Percentiles rank a stretch among this genome's conserved stretches.
Conservation (phyloP, 1,139 yeast genomes). For the Arxiozyma heterogenica region DNA sequence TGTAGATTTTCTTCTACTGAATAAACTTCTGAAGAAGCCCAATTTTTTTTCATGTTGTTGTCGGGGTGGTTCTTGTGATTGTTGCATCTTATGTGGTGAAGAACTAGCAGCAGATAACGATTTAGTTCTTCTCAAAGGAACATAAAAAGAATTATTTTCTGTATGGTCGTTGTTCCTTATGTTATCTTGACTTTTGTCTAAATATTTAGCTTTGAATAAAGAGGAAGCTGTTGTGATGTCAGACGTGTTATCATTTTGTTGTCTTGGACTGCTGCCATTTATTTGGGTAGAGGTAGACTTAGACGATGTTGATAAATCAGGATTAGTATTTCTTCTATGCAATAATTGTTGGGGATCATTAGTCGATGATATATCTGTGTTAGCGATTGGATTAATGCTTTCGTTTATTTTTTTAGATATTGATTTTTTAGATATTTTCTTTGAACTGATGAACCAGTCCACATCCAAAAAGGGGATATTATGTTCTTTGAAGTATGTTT, state of each 20-base stretch:
- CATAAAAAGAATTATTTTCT: background rate
- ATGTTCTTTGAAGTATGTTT: constrained; percentile 13
- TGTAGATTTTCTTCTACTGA: constrained; percentile 30
- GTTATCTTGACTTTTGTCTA: background rate
- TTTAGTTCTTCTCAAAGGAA: constrained; percentile 23
- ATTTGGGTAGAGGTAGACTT: background rate
- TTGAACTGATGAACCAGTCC: constrained; percentile 14
- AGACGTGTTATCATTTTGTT: background rate
- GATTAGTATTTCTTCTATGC: background rate
- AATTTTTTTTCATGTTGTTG: constrained; percentile 21
- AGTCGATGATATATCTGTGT: background rate
- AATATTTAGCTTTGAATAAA: constrained; percentile 1
- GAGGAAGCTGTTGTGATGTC: background rate
- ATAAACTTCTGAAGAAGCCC: constrained; percentile 33
- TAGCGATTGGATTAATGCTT: background rate
- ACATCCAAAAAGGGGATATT: constrained; percentile 13
- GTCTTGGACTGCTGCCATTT: background rate
- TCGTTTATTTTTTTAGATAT: background rate
- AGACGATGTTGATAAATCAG: background rate
- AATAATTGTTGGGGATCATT: background rate
- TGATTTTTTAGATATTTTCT: constrained; percentile 3
- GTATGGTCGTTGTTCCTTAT: background rate
- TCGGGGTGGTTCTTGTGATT: background rate
- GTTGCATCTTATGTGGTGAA: background rate
- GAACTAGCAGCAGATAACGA: constrained; percentile 23